Evolutionary conservation across 768 basidiomycete genomes (phyloP).

Genomic region (Lactarius deliciosus): DNA sequence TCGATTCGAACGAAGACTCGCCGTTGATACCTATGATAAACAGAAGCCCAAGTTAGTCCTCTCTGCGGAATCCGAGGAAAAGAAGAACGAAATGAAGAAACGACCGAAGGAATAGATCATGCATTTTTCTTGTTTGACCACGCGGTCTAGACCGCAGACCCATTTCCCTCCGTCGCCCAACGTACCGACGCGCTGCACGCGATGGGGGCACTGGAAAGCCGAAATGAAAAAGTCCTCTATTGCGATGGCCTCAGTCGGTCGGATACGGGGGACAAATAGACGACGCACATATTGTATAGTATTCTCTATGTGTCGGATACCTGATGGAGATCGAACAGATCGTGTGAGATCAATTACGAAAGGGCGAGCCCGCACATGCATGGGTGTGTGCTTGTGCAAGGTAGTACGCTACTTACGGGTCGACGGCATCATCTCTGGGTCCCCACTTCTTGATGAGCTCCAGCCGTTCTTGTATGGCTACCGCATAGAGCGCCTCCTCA

Average conservation of each 20-base stretch:
- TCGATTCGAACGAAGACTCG: too few relatives aligned
- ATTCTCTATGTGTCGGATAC: slow-evolving; percentile 1
- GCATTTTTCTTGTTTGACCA: too few relatives aligned
- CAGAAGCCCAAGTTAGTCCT: too few relatives aligned
- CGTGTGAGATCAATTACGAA: background rate
- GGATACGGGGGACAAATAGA: too few relatives aligned
- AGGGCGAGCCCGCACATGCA: background rate
- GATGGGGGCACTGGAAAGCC: slow-evolving; percentile 47
- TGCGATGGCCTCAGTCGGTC: background rate
- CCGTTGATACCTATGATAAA: too few relatives aligned
- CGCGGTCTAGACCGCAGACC: too few relatives aligned
- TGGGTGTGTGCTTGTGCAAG: too few relatives aligned
- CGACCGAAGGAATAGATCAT: too few relatives aligned
- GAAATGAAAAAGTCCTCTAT: slow-evolving; percentile 52
- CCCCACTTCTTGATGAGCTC: slow-evolving; percentile 22
- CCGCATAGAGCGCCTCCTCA: slow-evolving; percentile 8
- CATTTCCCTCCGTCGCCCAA: too few relatives aligned
- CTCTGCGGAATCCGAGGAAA: too few relatives aligned
- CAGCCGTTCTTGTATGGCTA: slow-evolving; percentile 1
- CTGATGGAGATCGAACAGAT: background rate
- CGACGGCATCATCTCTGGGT: background rate
- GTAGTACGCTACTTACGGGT: background rate
- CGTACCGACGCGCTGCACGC: slow-evolving; percentile 38
- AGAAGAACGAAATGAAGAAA: too few relatives aligned
- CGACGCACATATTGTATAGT: slow-evolving; percentile 3